Base-by-base conservation (phyloP, 495 filamentous ascomycete genomes). In the Xylaria grammica region DNA sequence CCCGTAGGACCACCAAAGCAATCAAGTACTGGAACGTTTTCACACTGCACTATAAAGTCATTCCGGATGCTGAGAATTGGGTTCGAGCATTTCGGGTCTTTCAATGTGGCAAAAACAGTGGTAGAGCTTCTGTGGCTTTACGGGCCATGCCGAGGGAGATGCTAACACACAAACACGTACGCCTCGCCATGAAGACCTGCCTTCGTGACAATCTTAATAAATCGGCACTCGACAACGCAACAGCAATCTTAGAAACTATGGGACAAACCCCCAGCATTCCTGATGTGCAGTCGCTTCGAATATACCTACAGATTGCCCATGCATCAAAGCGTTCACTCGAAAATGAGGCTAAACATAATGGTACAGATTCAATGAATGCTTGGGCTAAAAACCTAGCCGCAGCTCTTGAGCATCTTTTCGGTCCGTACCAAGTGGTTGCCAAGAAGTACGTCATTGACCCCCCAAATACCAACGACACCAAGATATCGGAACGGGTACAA, bases 1-100 rank as follows among this genome's bases (percentile, higher is more conserved):
- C 87, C 20, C 72, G 80, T 19, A 76, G 78, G 36, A 81, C 81
- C 9, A 74, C 80, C 19, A 67, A 78, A 0, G 88, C 86, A 13
- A 72, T 76, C 29, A 77, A 79, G 15, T 97, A 97, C 77, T 97
- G 92, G 93, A 73, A 87, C 9, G 69, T 88, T 11, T 77, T 97
- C 63, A 92, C 89, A 0, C 68, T 71, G 0, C 32, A 71, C 3
- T 76, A 85, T 69, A 72, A 69, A 24, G 73, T 97, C 60, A 65
- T 77, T 3, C 93, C 94, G 5, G 95, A 98, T 73, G 55, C 76
- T 10, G 78, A 85, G 24, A 91, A 91, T 68, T 89, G 85, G 75
- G 77, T 87, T 68, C 72, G 76, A 54, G 90, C 89, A 67, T 81
- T 97, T 38, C 84, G 86, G 44, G 76, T 91, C 27, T 81, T 96